These are phyloP conservation scores for Hypoxylon sp. DNA, from an alignment of 2,329 filamentous ascomycete species.

Conservation along the genomic window DNA sequence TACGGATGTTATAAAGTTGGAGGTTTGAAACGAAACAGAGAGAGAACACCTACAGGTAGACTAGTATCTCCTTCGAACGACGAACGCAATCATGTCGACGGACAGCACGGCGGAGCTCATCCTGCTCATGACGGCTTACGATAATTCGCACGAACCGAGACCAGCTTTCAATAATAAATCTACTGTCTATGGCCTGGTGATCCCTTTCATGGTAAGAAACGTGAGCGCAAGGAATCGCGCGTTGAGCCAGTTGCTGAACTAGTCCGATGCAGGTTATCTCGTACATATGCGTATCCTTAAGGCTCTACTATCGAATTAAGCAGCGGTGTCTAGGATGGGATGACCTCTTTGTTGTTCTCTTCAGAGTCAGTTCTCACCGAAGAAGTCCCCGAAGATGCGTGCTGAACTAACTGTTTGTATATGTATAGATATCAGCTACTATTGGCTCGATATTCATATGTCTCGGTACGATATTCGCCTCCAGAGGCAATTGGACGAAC, in stretches of 20 bases:
- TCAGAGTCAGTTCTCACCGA: constrained; percentile 46
- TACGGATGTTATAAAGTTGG: not conserved
- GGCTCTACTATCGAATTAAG: constrained; percentile 48
- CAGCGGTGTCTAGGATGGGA: constrained; percentile 52
- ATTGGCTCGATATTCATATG: constrained; percentile 44
- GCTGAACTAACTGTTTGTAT: constrained; percentile 15
- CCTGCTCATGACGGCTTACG: constrained; percentile 45
- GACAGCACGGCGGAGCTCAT: constrained; percentile 18
- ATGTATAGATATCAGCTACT: constrained; percentile 44
- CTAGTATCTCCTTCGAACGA: not conserved
- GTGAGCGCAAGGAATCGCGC: not conserved
- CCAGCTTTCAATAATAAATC: constrained; percentile 38
- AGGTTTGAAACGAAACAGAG: not conserved
- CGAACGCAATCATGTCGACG: constrained; percentile 26
- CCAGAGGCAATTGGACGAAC: not conserved
- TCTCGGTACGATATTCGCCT: constrained; percentile 33
- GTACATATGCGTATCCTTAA: constrained; percentile 45
- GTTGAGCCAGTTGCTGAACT: constrained; percentile 6
- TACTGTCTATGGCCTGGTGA: constrained; percentile 41
- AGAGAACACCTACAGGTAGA: constrained; percentile 4
- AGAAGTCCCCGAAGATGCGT: not conserved
- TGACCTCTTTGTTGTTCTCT: constrained; percentile 52
- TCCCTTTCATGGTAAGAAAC: constrained; percentile 45
- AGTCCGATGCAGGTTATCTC: constrained; percentile 42
- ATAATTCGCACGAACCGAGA: constrained; percentile 45